Percentiles rank a stretch among this genome's conserved stretches.
phyloP scores from a whole-genome alignment of 169 alveolate genomes.

The Plasmodium gallinaceum region DNA sequence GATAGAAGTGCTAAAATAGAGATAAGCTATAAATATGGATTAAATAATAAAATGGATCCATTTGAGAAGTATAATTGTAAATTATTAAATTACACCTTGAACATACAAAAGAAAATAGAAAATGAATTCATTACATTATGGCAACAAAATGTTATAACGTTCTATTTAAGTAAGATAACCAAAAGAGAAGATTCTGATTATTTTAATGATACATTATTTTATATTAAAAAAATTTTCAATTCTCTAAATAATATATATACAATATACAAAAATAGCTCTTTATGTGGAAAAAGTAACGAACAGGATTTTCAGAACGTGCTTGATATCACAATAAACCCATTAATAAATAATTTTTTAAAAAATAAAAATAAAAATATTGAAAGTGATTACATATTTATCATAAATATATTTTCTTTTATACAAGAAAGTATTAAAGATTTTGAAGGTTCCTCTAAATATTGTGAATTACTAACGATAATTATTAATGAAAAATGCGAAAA shows the following conservation, averaged over 20 bases:
- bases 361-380: constrained; percentile 35
- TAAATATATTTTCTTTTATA: constrained; percentile 58
- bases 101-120: constrained; percentile 53
- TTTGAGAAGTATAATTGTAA: constrained; percentile 63
- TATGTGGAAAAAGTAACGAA: constrained; percentile 22
- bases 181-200: constrained; percentile 24
- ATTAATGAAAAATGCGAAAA: constrained; percentile 52
- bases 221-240: constrained; percentile 52
- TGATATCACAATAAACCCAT: constrained; percentile 67
- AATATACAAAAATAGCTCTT: constrained; percentile 34
- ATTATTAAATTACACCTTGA: constrained; percentile 35
- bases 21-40: neutral
- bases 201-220: constrained; percentile 38
- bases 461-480: constrained; percentile 43
- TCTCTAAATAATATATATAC: constrained; percentile 46
- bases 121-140: constrained; percentile 62
- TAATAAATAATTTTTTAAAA: constrained; percentile 73
- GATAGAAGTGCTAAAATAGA: neutral
- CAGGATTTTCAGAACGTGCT: constrained; percentile 72
- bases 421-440: constrained; percentile 52
- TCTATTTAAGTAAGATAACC: constrained; percentile 46
- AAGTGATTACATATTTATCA: constrained; percentile 52
- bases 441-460: constrained; percentile 66
- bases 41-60: constrained; percentile 1
- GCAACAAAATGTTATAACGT: constrained; percentile 73